Base-by-base conservation (phyloP, 1,284 basidiomycete genomes). In the Cutaneotrichosporon mucoides region DNA sequence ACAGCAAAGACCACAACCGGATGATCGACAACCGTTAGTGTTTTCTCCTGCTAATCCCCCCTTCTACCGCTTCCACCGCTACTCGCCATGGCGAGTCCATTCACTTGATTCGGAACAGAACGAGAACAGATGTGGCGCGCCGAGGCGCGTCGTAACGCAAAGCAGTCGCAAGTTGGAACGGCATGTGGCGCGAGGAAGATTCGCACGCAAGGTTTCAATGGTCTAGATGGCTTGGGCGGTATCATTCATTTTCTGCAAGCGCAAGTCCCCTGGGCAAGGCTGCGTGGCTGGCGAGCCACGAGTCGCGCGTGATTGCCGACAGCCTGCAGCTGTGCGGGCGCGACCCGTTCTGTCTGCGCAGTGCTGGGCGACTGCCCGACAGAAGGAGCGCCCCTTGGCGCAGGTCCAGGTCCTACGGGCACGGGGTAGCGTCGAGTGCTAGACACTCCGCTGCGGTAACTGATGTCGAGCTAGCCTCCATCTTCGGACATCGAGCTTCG, bases 1-100 rank as follows among this genome's bases (percentile, higher is more conserved):
- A 41, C 15, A 51, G 11, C 35, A 9, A 10, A 79, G 77, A 98
- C 84, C 92, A 99, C 85, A 92, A 93, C 82, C 88, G 95, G 77
- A 88, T 99, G 82, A 95, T 99, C 85, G 95, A 99, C 87, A 92
- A 93, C 83, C 96, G 94, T 98, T 89, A 93, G 94, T 96, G 87
- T 61, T 42, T 44, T 41, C 47, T 56, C 50, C 50, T 56, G 44
- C 59, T 64, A 49, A 63, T 59, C n/a, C 34, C 7, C 41, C 41
- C 54, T 36, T 57, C 55, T 44, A 35, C 45, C 53, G 24, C 24
- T 24, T 24, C 24, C 55, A 42, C 62, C 62, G 59, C 56, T 60
- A 56, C 53, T 53, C 47, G 60, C 60, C 50, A 37, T 41, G 15
- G 41, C 52, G 52, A 35, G 37, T 15, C 37, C 9, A 24, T 24